A percentile compares a stretch with the other conserved stretches of the same genome.
phyloP scores from a whole-genome alignment of 495 filamentous ascomycete species.

The Penicillium atrosanguineum region DNA sequence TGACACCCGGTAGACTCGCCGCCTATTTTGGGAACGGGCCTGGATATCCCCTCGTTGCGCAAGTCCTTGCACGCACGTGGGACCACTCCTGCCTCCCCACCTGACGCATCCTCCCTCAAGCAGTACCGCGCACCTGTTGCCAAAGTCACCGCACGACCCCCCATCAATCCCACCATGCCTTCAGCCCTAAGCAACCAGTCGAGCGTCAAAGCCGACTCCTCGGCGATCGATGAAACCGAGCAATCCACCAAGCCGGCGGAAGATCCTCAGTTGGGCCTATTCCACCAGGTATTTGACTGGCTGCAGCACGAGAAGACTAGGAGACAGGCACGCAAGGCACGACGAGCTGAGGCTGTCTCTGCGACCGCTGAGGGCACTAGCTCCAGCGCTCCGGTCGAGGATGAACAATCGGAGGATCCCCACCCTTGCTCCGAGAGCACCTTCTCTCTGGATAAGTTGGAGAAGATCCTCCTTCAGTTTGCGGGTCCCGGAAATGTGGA shows the following conservation, averaged over 20 bases:
- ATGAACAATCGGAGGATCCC: constrained; percentile 27
- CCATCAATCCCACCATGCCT: constrained; percentile 25
- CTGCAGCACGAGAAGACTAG: constrained; percentile 72
- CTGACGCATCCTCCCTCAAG: constrained; percentile 24
- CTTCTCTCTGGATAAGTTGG: constrained; percentile 64
- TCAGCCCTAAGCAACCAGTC: constrained; percentile 31
- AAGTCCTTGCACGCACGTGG: constrained; percentile 26
- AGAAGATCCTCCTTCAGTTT: constrained; percentile 64
- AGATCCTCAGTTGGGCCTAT: constrained; percentile 43
- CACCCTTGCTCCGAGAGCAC: constrained; percentile 52
- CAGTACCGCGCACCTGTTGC: constrained; percentile 27
- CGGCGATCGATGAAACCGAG: constrained; percentile 27
- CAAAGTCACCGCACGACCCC: constrained; percentile 29
- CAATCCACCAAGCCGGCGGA: constrained; percentile 27
- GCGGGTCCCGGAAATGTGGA: constrained; percentile 30
- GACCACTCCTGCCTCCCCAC: constrained; percentile 19
- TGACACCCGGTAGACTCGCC: constrained; percentile 26
- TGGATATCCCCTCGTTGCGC: constrained; percentile 25
- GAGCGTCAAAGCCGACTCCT: constrained; percentile 21
- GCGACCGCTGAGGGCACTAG: constrained; percentile 18
- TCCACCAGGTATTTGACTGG: constrained; percentile 77
- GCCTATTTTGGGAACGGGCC: constrained; percentile 30
- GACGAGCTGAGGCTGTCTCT: constrained; percentile 28
- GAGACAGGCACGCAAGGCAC: constrained; percentile 48
- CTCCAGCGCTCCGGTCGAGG: constrained; percentile 15